A percentile compares a stretch with the other conserved stretches of the same genome.
phyloP scores from a whole-genome alignment of 2,329 filamentous ascomycete species.

The Venturia aucupariae region DNA sequence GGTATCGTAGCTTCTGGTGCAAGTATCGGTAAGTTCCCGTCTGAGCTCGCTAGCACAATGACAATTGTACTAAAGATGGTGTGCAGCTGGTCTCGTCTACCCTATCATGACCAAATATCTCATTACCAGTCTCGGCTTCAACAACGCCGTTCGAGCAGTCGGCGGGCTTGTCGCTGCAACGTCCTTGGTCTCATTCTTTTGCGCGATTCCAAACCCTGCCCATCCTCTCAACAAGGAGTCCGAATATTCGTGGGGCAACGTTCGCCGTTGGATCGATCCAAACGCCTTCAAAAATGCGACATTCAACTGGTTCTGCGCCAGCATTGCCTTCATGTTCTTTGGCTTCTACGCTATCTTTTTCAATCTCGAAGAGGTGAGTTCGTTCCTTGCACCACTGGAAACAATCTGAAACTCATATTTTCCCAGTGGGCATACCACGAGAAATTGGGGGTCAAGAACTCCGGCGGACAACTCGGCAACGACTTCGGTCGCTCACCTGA shows the following conservation, averaged over 20 bases:
- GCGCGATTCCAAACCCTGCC: constrained; percentile 35
- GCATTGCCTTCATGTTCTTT: constrained; percentile 40
- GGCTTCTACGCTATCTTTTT: constrained; percentile 46
- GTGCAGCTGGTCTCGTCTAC: constrained; percentile 34
- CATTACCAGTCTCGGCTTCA: constrained; percentile 35
- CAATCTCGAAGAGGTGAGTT: constrained; percentile 39
- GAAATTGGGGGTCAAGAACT: constrained; percentile 32
- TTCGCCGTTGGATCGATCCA: constrained; percentile 36
- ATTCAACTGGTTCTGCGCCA: constrained; percentile 36
- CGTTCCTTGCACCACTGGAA: neutral
- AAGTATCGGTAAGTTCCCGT: constrained; percentile 29
- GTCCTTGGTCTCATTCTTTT: constrained; percentile 33
- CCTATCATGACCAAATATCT: constrained; percentile 39
- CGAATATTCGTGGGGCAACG: constrained; percentile 29
- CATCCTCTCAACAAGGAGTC: constrained; percentile 28
- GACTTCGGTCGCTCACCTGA: constrained; percentile 4
- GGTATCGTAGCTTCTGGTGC: constrained; percentile 43
- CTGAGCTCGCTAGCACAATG: neutral
- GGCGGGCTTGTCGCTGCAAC: constrained; percentile 33
- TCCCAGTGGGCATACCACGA: constrained; percentile 35
- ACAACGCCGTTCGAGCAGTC: constrained; percentile 34
- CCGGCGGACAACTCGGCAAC: constrained; percentile 15
- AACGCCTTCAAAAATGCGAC: constrained; percentile 35
- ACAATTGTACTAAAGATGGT: neutral
- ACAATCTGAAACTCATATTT: neutral